A percentile compares a stretch with the other conserved stretches of the same genome.
Conservation (phyloP, 2,329 filamentous ascomycete genomes). For the Emmonsiellopsis sp. region DNA sequence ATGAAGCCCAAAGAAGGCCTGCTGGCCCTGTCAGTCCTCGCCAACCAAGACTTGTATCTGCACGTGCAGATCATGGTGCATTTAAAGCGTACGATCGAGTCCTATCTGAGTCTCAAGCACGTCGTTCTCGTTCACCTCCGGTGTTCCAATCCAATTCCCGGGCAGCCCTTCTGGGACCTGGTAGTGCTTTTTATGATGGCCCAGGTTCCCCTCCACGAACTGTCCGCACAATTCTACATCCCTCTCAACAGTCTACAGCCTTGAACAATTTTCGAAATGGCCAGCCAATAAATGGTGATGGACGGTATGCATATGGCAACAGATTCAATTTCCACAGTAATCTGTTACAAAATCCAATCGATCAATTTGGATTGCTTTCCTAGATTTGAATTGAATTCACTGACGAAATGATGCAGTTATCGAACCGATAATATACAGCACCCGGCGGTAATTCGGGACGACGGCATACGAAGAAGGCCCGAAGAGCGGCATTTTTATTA, state of each 20-base stretch:
- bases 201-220: background rate
- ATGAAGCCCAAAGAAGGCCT: background rate
- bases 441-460: background rate
- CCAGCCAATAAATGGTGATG: constrained; percentile 8
- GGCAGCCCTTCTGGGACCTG: background rate
- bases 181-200: background rate
- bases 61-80: background rate
- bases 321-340: background rate
- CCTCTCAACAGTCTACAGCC: constrained; percentile 7
- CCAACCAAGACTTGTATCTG: background rate
- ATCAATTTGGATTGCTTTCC: background rate
- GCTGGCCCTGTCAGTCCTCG: background rate
- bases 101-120: background rate
- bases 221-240: background rate
- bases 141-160: background rate
- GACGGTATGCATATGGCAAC: constrained; percentile 16
- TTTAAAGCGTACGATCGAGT: constrained; percentile 1
- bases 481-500: background rate
- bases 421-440: background rate
- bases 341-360: background rate
- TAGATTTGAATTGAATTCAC: background rate
- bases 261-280: constrained; percentile 10
- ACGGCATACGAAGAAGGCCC: background rate
- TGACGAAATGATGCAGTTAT: background rate
- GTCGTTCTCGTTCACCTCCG: constrained; percentile 1